A percentile compares a stretch with the other conserved stretches of the same genome.
Evolutionary conservation across 202 grass and related monocot species (phyloP).

Genomic region (Hordeum pubiflorum): DNA sequence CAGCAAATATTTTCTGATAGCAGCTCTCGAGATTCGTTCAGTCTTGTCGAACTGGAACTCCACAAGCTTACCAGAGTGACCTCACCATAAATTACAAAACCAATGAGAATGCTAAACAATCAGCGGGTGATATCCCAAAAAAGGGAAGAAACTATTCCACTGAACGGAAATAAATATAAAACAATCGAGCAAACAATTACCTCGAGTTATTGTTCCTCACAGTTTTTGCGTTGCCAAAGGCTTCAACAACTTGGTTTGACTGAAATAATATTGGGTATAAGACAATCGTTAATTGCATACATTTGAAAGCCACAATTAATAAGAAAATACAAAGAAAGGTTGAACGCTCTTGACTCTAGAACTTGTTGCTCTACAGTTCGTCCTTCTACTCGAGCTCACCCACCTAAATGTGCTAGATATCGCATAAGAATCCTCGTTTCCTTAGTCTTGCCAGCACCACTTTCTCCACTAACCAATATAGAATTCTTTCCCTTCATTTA

Average conservation of each 20-base stretch:
- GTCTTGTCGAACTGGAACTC: constrained; percentile 99
- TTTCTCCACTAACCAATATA: constrained; percentile 99
- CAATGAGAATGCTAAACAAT: constrained; percentile 24
- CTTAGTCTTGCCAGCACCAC: constrained; percentile 98
- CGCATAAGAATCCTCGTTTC: constrained; percentile 99
- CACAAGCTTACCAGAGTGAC: constrained; percentile 98
- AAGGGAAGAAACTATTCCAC: background rate
- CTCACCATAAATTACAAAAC: constrained; percentile 33
- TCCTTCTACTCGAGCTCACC: constrained; percentile 84
- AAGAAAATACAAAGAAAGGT: constrained; percentile 6
- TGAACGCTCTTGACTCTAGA: constrained; percentile 63
- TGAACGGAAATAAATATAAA: constrained; percentile 20
- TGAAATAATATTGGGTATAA: constrained; percentile 43
- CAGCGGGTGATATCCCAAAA: constrained; percentile 22
- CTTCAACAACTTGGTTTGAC: constrained; percentile 99
- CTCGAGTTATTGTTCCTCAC: constrained; percentile 97
- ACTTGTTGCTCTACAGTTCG: constrained; percentile 99
- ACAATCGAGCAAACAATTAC: constrained; percentile 35
- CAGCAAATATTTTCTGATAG: constrained; percentile 98
- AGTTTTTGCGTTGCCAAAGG: constrained; percentile 99
- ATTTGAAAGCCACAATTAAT: constrained; percentile 12
- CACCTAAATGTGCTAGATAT: constrained; percentile 95
- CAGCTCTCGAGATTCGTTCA: constrained; percentile 87
- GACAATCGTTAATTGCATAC: constrained; percentile 13
- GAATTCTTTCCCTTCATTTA: constrained; percentile 99